These are phyloP conservation scores for Verticillium klebahnii DNA, from an alignment of 2,329 filamentous ascomycete genomes.

Conservation along the genomic window DNA sequence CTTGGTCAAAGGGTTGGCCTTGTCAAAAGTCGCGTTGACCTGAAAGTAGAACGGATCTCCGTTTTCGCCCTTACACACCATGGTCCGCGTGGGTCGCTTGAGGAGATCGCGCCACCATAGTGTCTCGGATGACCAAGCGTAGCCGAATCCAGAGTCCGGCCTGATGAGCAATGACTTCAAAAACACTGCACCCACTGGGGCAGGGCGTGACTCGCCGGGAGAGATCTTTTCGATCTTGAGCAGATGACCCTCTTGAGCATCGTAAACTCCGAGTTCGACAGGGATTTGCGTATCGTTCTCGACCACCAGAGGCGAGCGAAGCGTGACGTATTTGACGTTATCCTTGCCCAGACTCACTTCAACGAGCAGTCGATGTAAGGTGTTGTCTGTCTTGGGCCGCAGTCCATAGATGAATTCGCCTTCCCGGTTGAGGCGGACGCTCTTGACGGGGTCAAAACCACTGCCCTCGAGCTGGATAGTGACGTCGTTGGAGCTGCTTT, in stretches of 20 bases:
- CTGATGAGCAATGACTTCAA: slow-evolving; percentile 84
- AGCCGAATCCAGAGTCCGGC: slow-evolving; percentile 94
- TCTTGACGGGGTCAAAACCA: slow-evolving; percentile 85
- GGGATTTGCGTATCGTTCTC: slow-evolving; percentile 98
- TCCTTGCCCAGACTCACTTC: slow-evolving; percentile 88
- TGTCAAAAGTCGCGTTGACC: slow-evolving; percentile 80
- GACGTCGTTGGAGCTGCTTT: slow-evolving; percentile 74
- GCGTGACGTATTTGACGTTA: slow-evolving; percentile 97
- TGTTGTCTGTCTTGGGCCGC: slow-evolving; percentile 77
- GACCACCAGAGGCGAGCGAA: slow-evolving; percentile 84
- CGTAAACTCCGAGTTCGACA: slow-evolving; percentile 87
- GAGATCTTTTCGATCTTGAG: slow-evolving; percentile 97
- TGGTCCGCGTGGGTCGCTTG: slow-evolving; percentile 75
- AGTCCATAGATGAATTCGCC: slow-evolving; percentile 88
- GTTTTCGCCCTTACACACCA: slow-evolving; percentile 83
- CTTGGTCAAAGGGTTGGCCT: slow-evolving; percentile 74
- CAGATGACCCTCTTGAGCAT: slow-evolving; percentile 78
- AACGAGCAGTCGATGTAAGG: slow-evolving; percentile 85
- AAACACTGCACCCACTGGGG: slow-evolving; percentile 87
- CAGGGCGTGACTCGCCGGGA: slow-evolving; percentile 83
- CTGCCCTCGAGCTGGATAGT: slow-evolving; percentile 84
- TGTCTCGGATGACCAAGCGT: slow-evolving; percentile 86
- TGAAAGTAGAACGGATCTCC: slow-evolving; percentile 96
- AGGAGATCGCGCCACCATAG: slow-evolving; percentile 92
- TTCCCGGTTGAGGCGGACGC: slow-evolving; percentile 88